A percentile compares a stretch with the other conserved stretches of the same genome.
These are phyloP conservation scores for Naumovozyma castellii DNA, from an alignment of 805 yeast species.

Conservation along the genomic window DNA sequence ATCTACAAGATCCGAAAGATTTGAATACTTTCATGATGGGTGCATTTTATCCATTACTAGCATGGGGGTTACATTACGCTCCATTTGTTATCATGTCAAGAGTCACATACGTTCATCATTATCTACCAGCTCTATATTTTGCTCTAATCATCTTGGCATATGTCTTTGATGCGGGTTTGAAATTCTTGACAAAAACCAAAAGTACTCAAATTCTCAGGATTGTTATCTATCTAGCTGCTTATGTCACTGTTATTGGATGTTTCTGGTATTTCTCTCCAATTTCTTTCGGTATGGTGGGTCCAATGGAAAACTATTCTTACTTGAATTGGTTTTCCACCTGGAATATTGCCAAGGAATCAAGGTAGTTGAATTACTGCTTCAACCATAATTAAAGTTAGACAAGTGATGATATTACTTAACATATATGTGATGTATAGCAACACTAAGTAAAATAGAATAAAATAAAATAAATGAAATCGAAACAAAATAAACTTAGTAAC, in stretches of 20 bases:
- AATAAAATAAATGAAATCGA: no score
- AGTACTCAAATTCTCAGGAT: constrained; percentile 21
- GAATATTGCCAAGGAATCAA: constrained; percentile 30
- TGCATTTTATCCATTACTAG: constrained; percentile 69
- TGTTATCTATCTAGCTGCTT: constrained; percentile 33
- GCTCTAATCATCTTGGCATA: constrained; percentile 52
- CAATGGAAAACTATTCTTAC: constrained; percentile 32
- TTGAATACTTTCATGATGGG: constrained; percentile 53
- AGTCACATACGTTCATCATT: constrained; percentile 80
- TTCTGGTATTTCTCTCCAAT: constrained; percentile 56
- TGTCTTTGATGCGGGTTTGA: constrained; percentile 39
- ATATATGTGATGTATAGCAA: no score
- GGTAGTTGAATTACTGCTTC: not conserved
- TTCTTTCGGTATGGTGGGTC: constrained; percentile 58
- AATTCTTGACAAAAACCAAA: constrained; percentile 23
- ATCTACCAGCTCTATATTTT: constrained; percentile 74
- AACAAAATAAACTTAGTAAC: no score
- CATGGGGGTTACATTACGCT: constrained; percentile 69
- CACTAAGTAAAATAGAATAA: no score
- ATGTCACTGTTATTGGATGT: constrained; percentile 37
- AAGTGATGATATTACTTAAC: no score
- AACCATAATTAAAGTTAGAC: no score
- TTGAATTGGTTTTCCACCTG: constrained; percentile 42
- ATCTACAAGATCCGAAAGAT: constrained; percentile 41
- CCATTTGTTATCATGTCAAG: constrained; percentile 78